Base-by-base conservation (phyloP, 257 asterid genomes). In the Rhazya stricta region DNA sequence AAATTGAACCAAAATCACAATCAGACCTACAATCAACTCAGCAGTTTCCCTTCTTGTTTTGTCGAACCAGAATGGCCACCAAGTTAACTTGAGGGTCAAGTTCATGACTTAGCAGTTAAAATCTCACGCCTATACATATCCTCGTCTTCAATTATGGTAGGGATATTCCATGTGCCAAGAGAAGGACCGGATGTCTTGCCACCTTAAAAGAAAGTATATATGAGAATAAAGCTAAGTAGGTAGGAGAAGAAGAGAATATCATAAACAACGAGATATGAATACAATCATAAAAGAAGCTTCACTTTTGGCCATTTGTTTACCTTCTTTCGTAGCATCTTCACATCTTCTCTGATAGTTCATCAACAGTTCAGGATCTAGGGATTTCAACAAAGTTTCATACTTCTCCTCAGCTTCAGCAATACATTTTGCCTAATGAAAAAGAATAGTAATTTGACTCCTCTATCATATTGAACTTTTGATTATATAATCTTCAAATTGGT, bases 241-340 rank as follows among this genome's bases (percentile, higher is more conserved):
- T 13, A 32, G 36, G 15, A 63, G n/a, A 51, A 70, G 19, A n/a
- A 48, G 42, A 34, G 58, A 39, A 53, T 66, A 18, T 0, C 71
- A 37, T n/a, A n/a, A 3, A 3, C 13, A 67, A 23, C 21, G n/a
- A 6, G n/a, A 39, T 53, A 16, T 18, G 45, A 36, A 41, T 39
- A 13, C 39, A 39, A 67, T 54, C 25, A 60, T 29, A 29, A 23
- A 51, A 42, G 43, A 73, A 60, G 57, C 10, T 43, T 50, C 29
- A 65, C n/a, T n/a, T 41, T 45, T 29, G 54, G 71, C 11, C 50
- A 29, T 37, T 13, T 67, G 1, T 21, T 27, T 74, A 91, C 97
- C 99, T 90, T 94, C 98, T 85, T 77, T 88, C 23, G 97, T 94
- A 73, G 99, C 97, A 82, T 89, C 97, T 88, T 92, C 92, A 72